Conservation (phyloP, 805 yeast genomes). For the Debaryomyces tyrocola region DNA sequence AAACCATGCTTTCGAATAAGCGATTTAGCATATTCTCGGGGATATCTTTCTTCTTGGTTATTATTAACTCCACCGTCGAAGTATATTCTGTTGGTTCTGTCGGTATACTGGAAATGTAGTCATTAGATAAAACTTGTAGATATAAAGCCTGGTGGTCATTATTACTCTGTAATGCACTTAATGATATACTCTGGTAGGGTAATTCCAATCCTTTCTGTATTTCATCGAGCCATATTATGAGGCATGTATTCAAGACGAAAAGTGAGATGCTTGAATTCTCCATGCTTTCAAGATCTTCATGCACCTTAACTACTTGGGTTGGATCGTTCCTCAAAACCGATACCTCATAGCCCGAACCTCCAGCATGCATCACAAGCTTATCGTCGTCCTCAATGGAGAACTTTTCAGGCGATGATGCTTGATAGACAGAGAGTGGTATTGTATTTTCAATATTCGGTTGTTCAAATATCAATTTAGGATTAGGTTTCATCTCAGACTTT, state of each 20-base stretch:
- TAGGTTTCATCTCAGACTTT: slow-evolving; percentile 4
- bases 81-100: slow-evolving; percentile 14
- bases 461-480: slow-evolving; percentile 13
- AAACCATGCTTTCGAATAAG: slow-evolving; percentile 9
- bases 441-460: slow-evolving; percentile 45
- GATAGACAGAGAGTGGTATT: slow-evolving; percentile 29
- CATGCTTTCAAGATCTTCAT: slow-evolving; percentile 7
- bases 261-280: slow-evolving; percentile 18
- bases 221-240: slow-evolving; percentile 30
- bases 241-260: slow-evolving; percentile 34
- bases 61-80: slow-evolving; percentile 9
- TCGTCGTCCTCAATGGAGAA: slow-evolving; percentile 36
- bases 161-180: slow-evolving; percentile 31
- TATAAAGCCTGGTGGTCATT: slow-evolving; percentile 19
- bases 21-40: slow-evolving; percentile 3
- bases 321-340: slow-evolving; percentile 15
- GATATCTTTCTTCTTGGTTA: background rate
- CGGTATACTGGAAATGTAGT: slow-evolving; percentile 11
- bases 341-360: slow-evolving; percentile 23
- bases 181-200: slow-evolving; percentile 32
- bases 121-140: slow-evolving; percentile 30
- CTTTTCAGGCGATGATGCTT: slow-evolving; percentile 38
- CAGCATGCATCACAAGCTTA: slow-evolving; percentile 42
- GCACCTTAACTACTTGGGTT: slow-evolving; percentile 9
- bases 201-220: slow-evolving; percentile 28